Evolutionary conservation across 1,284 basidiomycete genomes (phyloP).

Genomic region (Trametes sp.): DNA sequence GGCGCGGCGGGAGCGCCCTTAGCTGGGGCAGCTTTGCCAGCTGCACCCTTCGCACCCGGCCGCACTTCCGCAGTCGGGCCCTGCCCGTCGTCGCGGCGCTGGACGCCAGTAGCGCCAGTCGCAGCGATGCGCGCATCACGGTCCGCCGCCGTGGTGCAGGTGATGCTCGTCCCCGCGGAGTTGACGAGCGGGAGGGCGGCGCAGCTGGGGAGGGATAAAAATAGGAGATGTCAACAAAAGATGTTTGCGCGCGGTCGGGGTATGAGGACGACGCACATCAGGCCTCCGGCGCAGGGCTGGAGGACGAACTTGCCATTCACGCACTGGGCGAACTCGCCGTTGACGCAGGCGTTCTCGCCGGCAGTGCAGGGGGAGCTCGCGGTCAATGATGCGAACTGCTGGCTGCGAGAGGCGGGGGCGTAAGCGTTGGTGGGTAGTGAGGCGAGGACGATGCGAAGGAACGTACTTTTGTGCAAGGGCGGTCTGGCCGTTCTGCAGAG

Average conservation of each 20-base stretch:
- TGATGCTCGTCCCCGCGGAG: constrained; percentile 51
- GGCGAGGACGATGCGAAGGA: background rate
- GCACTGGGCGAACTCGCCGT: constrained; percentile 57
- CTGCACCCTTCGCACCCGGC: background rate
- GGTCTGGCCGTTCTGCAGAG: constrained; percentile 58
- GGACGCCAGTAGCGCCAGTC: constrained; percentile 42
- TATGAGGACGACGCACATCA: constrained; percentile 46
- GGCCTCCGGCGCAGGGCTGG: constrained; percentile 50
- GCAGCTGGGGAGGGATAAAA: constrained; percentile 49
- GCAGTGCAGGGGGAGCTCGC: constrained; percentile 51
- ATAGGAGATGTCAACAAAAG: background rate
- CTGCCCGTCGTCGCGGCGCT: background rate
- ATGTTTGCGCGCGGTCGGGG: background rate
- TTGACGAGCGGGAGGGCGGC: constrained; percentile 59
- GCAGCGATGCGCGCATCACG: constrained; percentile 49
- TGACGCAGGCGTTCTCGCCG: constrained; percentile 55
- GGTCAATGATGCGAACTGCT: constrained; percentile 53
- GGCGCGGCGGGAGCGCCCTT: background rate
- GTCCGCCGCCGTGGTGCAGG: constrained; percentile 54
- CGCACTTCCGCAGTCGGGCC: background rate
- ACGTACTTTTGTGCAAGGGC: constrained; percentile 62
- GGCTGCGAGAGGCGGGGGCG: constrained; percentile 40
- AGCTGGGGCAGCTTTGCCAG: background rate
- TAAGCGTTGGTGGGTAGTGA: constrained; percentile 10
- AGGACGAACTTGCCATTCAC: constrained; percentile 55